A percentile compares a stretch with the other conserved stretches of the same genome.
phyloP scores from a whole-genome alignment of 345 rosid genomes.

The Rubroshorea leprosula region DNA sequence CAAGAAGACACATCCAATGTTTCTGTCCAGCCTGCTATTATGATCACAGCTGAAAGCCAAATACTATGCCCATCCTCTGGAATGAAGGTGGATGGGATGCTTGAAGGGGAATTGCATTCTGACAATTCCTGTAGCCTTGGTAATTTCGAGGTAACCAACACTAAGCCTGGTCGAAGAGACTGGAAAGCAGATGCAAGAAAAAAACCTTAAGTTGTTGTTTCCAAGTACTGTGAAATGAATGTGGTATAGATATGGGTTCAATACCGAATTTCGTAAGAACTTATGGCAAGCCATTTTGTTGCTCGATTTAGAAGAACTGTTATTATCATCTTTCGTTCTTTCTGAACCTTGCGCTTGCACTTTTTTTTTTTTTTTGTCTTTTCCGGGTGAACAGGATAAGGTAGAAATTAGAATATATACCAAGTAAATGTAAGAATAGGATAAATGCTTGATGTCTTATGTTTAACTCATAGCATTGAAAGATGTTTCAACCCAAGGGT shows the following conservation, averaged over 20 bases:
- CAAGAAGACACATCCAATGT: slow-evolving; percentile 21
- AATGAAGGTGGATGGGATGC: slow-evolving; percentile 8
- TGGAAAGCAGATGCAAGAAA: slow-evolving; percentile 77
- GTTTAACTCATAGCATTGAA: too few species aligned
- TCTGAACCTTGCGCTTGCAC: too few species aligned
- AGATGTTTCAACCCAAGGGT: too few species aligned
- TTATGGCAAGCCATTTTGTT: too few species aligned
- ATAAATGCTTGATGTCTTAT: too few species aligned
- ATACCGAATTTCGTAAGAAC: too few species aligned
- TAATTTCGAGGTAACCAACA: slow-evolving; percentile 18
- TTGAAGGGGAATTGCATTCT: slow-evolving; percentile 19
- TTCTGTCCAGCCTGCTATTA: slow-evolving; percentile 14
- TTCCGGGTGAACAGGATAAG: too few species aligned
- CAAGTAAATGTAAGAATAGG: too few species aligned
- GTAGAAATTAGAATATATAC: too few species aligned
- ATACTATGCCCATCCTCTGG: slow-evolving; percentile 4
- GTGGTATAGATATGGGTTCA: not conserved
- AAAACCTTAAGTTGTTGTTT: slow-evolving; percentile 18
- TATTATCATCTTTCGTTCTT: too few species aligned
- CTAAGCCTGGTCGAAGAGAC: slow-evolving; percentile 37
- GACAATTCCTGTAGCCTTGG: slow-evolving; percentile 17
- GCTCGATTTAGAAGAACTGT: too few species aligned
- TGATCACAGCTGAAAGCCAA: slow-evolving; percentile 13
- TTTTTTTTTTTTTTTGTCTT: too few species aligned
- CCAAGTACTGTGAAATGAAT: slow-evolving; percentile 8